These are phyloP conservation scores for Thraustochytrium striatum DNA, from an alignment of 352 stramenopile species.

Conservation along the genomic window DNA sequence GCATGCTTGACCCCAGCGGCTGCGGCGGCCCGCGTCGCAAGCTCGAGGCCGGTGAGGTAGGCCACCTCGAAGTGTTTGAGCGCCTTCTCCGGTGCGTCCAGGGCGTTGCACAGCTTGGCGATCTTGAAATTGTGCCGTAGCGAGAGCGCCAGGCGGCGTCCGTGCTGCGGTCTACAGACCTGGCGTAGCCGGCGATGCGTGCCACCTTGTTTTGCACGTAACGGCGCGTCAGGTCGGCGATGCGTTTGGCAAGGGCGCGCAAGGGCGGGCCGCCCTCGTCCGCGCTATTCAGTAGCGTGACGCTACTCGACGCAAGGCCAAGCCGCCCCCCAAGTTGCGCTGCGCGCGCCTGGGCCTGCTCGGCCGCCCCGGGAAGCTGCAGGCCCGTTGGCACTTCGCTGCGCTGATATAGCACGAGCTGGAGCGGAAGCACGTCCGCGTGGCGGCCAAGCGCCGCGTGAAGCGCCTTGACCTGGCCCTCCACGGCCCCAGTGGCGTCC, in stretches of 20 bases:
- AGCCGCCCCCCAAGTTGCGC: background rate
- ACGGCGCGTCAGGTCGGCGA: background rate
- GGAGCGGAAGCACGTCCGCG: background rate
- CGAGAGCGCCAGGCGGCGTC: background rate
- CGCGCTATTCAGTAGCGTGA: constrained; percentile 19
- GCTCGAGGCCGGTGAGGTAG: constrained; percentile 1
- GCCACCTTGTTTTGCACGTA: background rate
- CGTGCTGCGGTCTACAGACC: background rate
- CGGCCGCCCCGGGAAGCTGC: background rate
- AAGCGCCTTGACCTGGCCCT: background rate
- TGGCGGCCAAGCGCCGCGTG: background rate
- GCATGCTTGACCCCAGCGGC: background rate
- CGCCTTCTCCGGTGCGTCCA: constrained; percentile 6
- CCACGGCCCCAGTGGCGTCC: background rate
- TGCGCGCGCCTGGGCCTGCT: background rate
- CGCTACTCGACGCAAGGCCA: background rate
- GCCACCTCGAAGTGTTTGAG: constrained; percentile 33
- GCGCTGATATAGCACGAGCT: background rate
- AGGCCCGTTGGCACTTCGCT: constrained; percentile 23
- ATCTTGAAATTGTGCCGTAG: constrained; percentile 21
- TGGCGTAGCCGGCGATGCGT: background rate
- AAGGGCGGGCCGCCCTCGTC: background rate
- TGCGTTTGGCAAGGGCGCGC: background rate
- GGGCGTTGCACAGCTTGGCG: background rate
- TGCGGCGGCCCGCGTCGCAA: background rate